Base-by-base conservation (phyloP, 495 filamentous ascomycete species). In the Annulohypoxylon nitens region DNA sequence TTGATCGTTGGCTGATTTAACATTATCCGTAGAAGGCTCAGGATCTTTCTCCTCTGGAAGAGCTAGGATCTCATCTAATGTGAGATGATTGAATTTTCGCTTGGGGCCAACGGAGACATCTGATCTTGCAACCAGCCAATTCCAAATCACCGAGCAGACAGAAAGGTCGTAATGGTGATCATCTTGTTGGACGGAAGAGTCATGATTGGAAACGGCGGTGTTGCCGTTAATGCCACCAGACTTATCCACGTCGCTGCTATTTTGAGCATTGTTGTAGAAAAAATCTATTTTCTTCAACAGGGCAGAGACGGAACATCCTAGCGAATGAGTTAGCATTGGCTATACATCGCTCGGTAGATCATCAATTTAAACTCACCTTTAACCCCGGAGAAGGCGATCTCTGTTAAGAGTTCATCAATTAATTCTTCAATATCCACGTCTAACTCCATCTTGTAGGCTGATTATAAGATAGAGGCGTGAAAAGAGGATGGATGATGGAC, bases 351-450 rank as follows among this genome's bases (percentile, higher is more conserved):
- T 26, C 16, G 57, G 4, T 26, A 26, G 8, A 59, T 51, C 36
- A 45, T 48, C 61, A 36, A 20, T 71, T 71, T 68, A 48, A 67
- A 87, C 92, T 81, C 80, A 95, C 93, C 93, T 83, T 87, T 84
- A 67, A 87, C 86, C 34, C 93, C 92, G 60, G 81, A 82, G 74
- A 83, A 84, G 6, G 92, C 91, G 77, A 95, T 90, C 83, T 92
- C 91, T 18, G 87, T 86, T 51, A 95, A 81, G 54, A 95, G 80
- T 76, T 88, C 89, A 71, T 91, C 86, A 54, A 94, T 89, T 79
- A 96, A 81, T 65, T 88, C 88, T 79, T 93, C 91, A 61, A 93
- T 81, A 67, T 88, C 87, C 58, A 80, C 83, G 61, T 83, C 50
- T 8, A 54, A 8, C 14, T 54, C 88, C 93, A 95, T 94, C n/a